A percentile compares a stretch with the other conserved stretches of the same genome.
phyloP scores from a whole-genome alignment of 148 eudicot genomes.

The Nyssa sinensis region DNA sequence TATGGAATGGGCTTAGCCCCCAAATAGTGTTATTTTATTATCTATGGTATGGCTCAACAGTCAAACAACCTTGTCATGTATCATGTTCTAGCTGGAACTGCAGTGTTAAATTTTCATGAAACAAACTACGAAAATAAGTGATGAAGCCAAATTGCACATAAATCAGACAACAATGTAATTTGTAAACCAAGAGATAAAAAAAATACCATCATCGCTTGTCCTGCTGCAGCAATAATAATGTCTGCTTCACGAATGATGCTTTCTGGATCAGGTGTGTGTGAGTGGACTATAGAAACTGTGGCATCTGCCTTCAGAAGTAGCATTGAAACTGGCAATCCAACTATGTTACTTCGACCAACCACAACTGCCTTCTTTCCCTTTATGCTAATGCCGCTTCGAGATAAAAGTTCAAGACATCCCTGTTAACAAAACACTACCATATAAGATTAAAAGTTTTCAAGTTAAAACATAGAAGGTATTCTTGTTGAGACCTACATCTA shows the following conservation, averaged over 20 bases:
- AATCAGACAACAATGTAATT: neutral
- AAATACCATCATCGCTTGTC: slow-evolving; percentile 89
- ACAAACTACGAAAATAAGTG: neutral
- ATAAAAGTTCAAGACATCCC: slow-evolving; percentile 60
- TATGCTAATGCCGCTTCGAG: slow-evolving; percentile 66
- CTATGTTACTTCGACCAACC: slow-evolving; percentile 96
- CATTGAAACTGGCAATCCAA: slow-evolving; percentile 68
- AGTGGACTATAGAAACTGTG: slow-evolving; percentile 15
- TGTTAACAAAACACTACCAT: slow-evolving; percentile 15
- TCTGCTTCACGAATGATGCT: slow-evolving; percentile 82
- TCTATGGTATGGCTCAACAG: neutral
- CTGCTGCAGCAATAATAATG: slow-evolving; percentile 94
- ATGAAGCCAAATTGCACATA: neutral
- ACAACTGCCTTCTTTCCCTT: slow-evolving; percentile 93
- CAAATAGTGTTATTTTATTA: neutral
- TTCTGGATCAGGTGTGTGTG: slow-evolving; percentile 78
- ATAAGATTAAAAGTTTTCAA: neutral
- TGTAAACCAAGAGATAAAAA: neutral
- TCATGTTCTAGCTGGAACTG: neutral
- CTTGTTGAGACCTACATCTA: slow-evolving; percentile 1
- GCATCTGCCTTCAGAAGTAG: slow-evolving; percentile 77
- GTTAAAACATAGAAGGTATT: neutral
- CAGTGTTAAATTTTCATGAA: neutral
- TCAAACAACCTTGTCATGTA: no score
- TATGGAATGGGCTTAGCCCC: neutral